Evolutionary conservation across 768 basidiomycete genomes (phyloP).

Genomic region (Boletus tylopilopsis): DNA sequence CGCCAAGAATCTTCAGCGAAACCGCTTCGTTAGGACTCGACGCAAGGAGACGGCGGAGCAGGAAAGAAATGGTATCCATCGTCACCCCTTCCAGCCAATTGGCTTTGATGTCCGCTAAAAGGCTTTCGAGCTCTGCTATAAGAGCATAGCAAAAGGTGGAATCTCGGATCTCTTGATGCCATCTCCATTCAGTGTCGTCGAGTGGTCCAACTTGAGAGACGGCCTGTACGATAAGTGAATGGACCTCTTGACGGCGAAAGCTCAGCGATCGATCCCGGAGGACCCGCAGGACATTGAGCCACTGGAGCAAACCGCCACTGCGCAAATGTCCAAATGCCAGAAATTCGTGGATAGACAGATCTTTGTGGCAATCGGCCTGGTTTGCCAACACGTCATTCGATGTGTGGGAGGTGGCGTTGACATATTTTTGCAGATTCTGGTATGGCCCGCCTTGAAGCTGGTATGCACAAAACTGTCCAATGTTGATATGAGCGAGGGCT

Average conservation of each 20-base stretch:
- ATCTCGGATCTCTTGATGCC: constrained; percentile 12
- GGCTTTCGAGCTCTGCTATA: constrained; percentile 30
- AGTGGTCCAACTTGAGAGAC: constrained; percentile 38
- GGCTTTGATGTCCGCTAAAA: constrained; percentile 27
- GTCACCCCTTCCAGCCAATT: constrained; percentile 39
- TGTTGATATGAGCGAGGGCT: not conserved
- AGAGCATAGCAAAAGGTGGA: constrained; percentile 23
- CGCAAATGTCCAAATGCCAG: constrained; percentile 33
- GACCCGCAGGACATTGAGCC: constrained; percentile 47
- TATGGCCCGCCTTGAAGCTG: constrained; percentile 34
- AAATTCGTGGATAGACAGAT: constrained; percentile 35
- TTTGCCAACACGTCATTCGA: constrained; percentile 28
- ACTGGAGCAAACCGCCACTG: constrained; percentile 44
- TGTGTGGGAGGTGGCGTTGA: not conserved
- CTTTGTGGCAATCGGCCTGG: constrained; percentile 38
- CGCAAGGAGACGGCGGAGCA: constrained; percentile 35
- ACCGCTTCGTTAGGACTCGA: constrained; percentile 14
- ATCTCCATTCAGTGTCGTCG: not conserved
- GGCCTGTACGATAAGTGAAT: constrained; percentile 41
- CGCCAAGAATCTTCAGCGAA: constrained; percentile 12
- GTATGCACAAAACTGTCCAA: constrained; percentile 20
- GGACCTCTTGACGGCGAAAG: constrained; percentile 38
- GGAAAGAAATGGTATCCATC: constrained; percentile 29
- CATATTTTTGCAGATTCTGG: constrained; percentile 31
- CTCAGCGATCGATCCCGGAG: constrained; percentile 35